Evolutionary conservation across 2,329 filamentous ascomycete species (phyloP), one percentile per base, ranked within the genome.

Genomic region (Harringtonia aguacate): DNA sequence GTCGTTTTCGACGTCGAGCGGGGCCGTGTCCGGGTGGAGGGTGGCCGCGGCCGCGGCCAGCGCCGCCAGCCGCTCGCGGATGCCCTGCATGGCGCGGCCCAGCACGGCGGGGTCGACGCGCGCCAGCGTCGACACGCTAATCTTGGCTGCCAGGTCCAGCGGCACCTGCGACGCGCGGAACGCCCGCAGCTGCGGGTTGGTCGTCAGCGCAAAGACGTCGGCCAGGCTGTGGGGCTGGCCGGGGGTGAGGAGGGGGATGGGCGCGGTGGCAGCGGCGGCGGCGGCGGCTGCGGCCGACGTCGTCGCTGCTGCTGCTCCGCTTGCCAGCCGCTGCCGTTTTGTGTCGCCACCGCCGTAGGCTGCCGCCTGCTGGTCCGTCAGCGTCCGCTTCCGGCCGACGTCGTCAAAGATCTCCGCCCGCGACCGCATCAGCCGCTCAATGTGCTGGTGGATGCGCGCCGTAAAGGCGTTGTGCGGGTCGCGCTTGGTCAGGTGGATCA

Each of bases 101-200:
- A 97, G 64, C 21, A 81, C 69, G 46, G 75, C 70, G 22, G 74
- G 66, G 52, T 94, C 83, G 43, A 94, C 70, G 15, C 79, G 77
- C 28, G 78, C 73, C 46, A 98, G 69, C 7, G 94, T 77, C 28
- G 81, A 82, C 34, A 92, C 77, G n/a, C 85, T 77, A 41, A 98
- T 88, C 55, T 81, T 84, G 15, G 86, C 75, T 4, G 94, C 77
- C 46, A 95, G 65, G 20, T 86, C 76, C 12, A 79, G 66, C 3
- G 88, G 85, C 35, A 98, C 73, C 48, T 81, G 75, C 39, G 85
- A 81, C 30, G 90, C 87, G 58, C 95, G 86, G 57, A 97, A 95
- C 5, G 73, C 75, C 49, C 79, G 83, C 20, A 94, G 69, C 8
- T 77, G 83, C 39, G 75, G 69, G 56, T 92, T 87, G 39, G 74